Percentiles rank a stretch among this genome's conserved stretches.
phyloP scores from a whole-genome alignment of 2,329 filamentous ascomycete genomes.

The Neofusicoccum sp. region DNA sequence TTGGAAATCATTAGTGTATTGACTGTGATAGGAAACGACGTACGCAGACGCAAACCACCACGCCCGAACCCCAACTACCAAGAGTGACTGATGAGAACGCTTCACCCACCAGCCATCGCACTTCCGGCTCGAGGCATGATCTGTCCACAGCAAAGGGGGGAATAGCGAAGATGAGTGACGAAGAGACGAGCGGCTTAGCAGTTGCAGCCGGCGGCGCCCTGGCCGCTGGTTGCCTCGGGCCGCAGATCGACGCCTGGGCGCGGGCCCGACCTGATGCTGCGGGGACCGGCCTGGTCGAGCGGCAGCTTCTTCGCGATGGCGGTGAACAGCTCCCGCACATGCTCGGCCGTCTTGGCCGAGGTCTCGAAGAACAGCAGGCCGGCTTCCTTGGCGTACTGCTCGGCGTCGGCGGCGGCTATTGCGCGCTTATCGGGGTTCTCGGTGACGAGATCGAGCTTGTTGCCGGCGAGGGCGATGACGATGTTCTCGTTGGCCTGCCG shows the following conservation, averaged over 20 bases:
- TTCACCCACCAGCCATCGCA: not conserved
- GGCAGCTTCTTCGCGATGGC: slow-evolving; percentile 97
- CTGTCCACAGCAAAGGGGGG: slow-evolving; percentile 20
- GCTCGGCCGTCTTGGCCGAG: slow-evolving; percentile 95
- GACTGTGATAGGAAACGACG: slow-evolving; percentile 21
- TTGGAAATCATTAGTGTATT: slow-evolving; percentile 23
- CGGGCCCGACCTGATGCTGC: slow-evolving; percentile 71
- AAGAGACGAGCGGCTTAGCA: slow-evolving; percentile 51
- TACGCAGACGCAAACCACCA: slow-evolving; percentile 21
- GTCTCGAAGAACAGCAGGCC: slow-evolving; percentile 98
- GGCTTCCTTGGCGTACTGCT: slow-evolving; percentile 92
- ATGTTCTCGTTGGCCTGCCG: slow-evolving; percentile 99
- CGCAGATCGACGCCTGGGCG: slow-evolving; percentile 69
- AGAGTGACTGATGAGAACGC: slow-evolving; percentile 13
- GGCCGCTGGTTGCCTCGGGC: slow-evolving; percentile 60
- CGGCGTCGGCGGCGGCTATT: slow-evolving; percentile 84
- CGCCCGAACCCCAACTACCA: slow-evolving; percentile 22
- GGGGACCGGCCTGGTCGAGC: slow-evolving; percentile 91
- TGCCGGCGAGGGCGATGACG: slow-evolving; percentile 95
- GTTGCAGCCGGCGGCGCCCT: slow-evolving; percentile 64
- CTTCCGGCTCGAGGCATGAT: slow-evolving; percentile 9
- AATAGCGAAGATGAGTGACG: slow-evolving; percentile 19
- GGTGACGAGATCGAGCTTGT: slow-evolving; percentile 95
- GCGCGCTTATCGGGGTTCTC: slow-evolving; percentile 96
- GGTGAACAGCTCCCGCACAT: slow-evolving; percentile 93